Conservation (phyloP, 306 rosid genomes). For the Trichosanthes cucumerina region DNA sequence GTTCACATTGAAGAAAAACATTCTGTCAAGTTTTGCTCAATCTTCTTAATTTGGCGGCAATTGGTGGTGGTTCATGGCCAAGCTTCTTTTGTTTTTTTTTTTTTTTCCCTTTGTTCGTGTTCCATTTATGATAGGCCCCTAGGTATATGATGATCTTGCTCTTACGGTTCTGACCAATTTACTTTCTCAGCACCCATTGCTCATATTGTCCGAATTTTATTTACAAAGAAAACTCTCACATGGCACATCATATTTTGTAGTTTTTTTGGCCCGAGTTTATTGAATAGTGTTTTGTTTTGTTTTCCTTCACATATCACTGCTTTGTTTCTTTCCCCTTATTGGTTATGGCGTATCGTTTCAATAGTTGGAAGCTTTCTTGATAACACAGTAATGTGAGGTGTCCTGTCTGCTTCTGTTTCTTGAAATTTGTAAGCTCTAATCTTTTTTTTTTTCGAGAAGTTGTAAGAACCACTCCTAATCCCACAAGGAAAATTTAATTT, state of each 20-base stretch:
- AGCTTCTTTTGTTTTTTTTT: neutral
- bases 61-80: neutral
- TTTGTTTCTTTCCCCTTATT: neutral
- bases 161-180: neutral
- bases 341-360: too few relatives aligned
- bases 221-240: slow-evolving; percentile 6
- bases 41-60: slow-evolving; percentile 9
- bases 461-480: too few relatives aligned
- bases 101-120: neutral
- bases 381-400: too few relatives aligned
- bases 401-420: too few relatives aligned
- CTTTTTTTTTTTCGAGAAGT: too few relatives aligned
- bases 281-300: neutral
- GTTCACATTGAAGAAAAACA: slow-evolving; percentile 73
- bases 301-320: neutral
- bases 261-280: neutral
- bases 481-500: too few relatives aligned
- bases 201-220: neutral
- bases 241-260: neutral
- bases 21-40: slow-evolving; percentile 52
- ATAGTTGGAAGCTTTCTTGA: too few relatives aligned
- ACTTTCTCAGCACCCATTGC: neutral
- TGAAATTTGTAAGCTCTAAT: too few relatives aligned
- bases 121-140: neutral
- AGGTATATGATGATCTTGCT: neutral